Base-by-base conservation (phyloP, 257 asterid species). In the Rauvolfia tetraphylla region DNA sequence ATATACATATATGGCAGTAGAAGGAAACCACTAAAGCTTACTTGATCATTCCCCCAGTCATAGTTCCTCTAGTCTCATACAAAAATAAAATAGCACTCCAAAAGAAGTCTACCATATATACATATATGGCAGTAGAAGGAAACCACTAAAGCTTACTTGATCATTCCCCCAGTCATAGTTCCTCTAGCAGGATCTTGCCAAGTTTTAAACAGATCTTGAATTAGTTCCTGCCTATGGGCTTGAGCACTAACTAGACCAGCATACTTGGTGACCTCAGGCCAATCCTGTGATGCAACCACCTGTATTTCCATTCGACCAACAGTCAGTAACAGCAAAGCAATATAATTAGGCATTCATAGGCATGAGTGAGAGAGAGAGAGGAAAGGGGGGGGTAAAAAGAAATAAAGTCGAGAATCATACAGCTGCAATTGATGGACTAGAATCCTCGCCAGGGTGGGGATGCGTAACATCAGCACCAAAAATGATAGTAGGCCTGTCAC, bases 221-320 rank as follows among this genome's bases (percentile, higher is more conserved):
- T 93, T 42, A 95, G 94, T 84, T 95, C 99, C 81, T 95, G 99
- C 46, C 99, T 82, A 78, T 92, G 98, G 65, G 99, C 95, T 84
- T 95, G 99, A 41, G 99, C 96, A 83, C 94, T 91, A 58, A 95
- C 99, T 87, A 95, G 80, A 33, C 98, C 99, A 34, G 98, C 98
- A 76, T 95, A 95, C 65, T 95, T 92, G 0, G 99, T 93, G 56
- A 95, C 89, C 77, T 93, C 97, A 0, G 99, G 99, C 98, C 98
- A 95, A 84, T 95, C 99, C 83, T 92, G 98, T 29, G 99, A 95
- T n/a, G 99, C 99, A 69, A 95, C 99, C 68, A 95, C 99, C 99
- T 95, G 85, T 34, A 75, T 41, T 27, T 11, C 12, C 73, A 62
- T 80, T 80, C 48, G 61, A 79, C 77, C 48, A 66, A 66, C 57